A percentile compares a stretch with the other conserved stretches of the same genome.
These are phyloP conservation scores for Aureobasidium lini DNA, from an alignment of 2,329 filamentous ascomycete genomes.

Conservation along the genomic window DNA sequence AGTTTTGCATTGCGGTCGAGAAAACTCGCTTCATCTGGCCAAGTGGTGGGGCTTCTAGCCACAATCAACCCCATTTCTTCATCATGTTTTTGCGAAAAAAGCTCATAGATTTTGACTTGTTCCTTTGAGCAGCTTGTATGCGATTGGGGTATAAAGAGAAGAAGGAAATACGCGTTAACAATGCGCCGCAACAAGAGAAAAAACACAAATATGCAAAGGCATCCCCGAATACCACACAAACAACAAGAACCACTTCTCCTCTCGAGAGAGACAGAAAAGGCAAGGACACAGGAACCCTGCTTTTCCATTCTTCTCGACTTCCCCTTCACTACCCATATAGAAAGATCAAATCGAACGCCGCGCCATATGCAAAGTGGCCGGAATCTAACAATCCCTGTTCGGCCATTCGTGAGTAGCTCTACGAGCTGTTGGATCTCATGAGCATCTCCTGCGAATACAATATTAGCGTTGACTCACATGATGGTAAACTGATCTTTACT, in stretches of 20 bases:
- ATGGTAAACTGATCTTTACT: conserved; percentile 23
- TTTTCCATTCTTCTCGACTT: neutral
- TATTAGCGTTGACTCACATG: neutral
- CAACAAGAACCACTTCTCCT: neutral
- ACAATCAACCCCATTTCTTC: no score
- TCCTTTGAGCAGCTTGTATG: neutral
- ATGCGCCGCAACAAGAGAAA: neutral
- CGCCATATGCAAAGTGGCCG: conserved; percentile 7
- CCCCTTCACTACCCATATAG: neutral
- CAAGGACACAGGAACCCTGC: neutral
- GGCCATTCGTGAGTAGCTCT: neutral
- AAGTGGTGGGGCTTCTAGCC: no score
- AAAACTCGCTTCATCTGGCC: no score
- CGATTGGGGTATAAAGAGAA: neutral
- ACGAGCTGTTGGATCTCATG: conserved; percentile 19
- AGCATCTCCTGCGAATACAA: conserved; percentile 20
- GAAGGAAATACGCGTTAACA: neutral
- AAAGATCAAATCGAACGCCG: conserved; percentile 3
- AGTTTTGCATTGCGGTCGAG: no score
- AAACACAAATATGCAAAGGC: neutral
- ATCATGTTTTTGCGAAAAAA: neutral
- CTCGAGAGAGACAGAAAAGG: neutral
- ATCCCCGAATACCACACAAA: neutral
- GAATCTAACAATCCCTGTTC: neutral
- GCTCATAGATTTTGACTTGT: neutral